phyloP scores from a whole-genome alignment of 139 green algal species.

The Chlamydomonas sp. region DNA sequence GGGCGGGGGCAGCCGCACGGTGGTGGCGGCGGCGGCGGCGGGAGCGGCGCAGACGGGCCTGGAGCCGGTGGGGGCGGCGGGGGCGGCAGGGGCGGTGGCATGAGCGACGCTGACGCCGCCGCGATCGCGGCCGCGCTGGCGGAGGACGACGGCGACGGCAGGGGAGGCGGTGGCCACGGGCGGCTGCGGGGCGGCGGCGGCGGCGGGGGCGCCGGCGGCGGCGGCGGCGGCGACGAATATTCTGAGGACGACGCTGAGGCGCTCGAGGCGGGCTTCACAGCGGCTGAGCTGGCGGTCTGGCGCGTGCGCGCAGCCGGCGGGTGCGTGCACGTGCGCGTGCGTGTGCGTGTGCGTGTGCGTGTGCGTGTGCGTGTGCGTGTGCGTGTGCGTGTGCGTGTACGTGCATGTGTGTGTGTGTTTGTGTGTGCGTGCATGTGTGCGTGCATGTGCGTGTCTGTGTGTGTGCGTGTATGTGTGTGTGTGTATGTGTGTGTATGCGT shows the following conservation, averaged over 20 bases:
- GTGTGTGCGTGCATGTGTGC: no score
- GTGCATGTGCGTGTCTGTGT: no score
- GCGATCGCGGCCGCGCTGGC: constrained; percentile 2
- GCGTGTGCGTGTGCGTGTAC: no score
- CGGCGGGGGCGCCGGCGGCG: neutral
- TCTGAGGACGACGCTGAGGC: neutral
- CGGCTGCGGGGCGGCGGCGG: neutral
- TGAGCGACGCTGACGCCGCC: neutral
- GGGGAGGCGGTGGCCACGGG: neutral
- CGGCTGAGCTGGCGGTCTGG: neutral
- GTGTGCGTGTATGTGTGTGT: no score
- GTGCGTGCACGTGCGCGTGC: no score
- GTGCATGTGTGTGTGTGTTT: no score
- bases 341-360: no score
- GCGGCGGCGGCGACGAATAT: neutral
- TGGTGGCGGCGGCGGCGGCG: neutral
- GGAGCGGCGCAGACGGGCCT: constrained; percentile 15
- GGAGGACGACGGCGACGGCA: constrained; percentile 6
- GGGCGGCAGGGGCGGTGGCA: constrained; percentile 7
- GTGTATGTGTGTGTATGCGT: no score
- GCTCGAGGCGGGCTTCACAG: neutral
- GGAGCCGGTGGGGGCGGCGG: constrained; percentile 4
- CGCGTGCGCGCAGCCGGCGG: no score
- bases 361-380: no score
- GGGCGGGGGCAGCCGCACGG: neutral